Evolutionary conservation across 2,329 filamentous ascomycete species (phyloP).

Genomic region (Penicillium sp.): DNA sequence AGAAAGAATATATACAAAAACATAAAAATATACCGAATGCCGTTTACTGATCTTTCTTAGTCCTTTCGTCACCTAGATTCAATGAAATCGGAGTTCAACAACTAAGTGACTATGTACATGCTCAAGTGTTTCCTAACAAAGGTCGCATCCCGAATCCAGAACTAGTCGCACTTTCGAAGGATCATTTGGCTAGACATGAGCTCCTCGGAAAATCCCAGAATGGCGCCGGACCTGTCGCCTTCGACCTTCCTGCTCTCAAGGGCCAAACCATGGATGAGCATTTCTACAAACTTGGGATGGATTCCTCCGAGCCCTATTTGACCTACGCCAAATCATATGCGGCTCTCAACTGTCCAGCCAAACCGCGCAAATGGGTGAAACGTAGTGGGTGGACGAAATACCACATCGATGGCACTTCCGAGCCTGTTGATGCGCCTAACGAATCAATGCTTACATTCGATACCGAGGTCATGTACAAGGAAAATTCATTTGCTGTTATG

Average conservation of each 20-base stretch:
- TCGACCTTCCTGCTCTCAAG: conserved; percentile 77
- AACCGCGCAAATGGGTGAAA: conserved; percentile 70
- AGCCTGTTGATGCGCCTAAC: conserved; percentile 72
- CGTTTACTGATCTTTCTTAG: conserved; percentile 23
- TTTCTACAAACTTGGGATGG: conserved; percentile 82
- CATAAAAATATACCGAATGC: not conserved
- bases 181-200: conserved; percentile 82
- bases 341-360: conserved; percentile 56
- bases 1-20: not conserved
- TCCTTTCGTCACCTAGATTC: conserved; percentile 62
- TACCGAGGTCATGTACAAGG: conserved; percentile 94
- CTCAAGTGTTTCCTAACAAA: conserved; percentile 71
- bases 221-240: conserved; percentile 69
- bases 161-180: conserved; percentile 74
- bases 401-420: conserved; percentile 67
- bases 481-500: conserved; percentile 91
- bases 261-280: conserved; percentile 87
- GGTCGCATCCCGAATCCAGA: conserved; percentile 60
- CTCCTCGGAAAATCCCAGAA: conserved; percentile 88
- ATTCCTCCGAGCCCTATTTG: conserved; percentile 83
- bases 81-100: conserved; percentile 96
- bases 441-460: conserved; percentile 87
- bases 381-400: conserved; percentile 96
- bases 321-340: conserved; percentile 72
- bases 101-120: conserved; percentile 76